These are phyloP conservation scores for Aspergillus alliaceus DNA, from an alignment of 2,329 filamentous ascomycete genomes.

Conservation along the genomic window DNA sequence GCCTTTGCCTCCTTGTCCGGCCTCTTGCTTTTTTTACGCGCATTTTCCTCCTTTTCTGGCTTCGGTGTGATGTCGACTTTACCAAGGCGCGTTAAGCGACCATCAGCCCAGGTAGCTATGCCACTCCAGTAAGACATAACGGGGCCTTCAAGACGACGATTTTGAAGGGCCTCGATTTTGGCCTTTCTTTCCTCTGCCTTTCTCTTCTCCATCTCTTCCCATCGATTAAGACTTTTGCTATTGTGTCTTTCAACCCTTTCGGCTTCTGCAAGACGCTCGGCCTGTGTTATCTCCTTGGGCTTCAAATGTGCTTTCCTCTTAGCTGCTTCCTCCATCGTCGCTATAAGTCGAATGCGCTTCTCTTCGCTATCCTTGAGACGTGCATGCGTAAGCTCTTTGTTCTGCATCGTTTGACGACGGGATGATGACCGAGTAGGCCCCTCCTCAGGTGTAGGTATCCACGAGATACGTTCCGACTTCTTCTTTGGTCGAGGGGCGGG, in stretches of 20 bases:
- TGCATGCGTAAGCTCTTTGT: slow-evolving; percentile 59
- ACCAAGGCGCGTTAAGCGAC: slow-evolving; percentile 70
- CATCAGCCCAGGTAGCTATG: slow-evolving; percentile 77
- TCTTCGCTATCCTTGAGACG: slow-evolving; percentile 51
- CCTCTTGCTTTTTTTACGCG: slow-evolving; percentile 34
- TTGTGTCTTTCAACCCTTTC: slow-evolving; percentile 82
- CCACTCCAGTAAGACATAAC: slow-evolving; percentile 94
- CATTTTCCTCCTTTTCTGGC: slow-evolving; percentile 51
- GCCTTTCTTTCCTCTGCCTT: slow-evolving; percentile 79
- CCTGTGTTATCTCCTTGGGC: slow-evolving; percentile 82
- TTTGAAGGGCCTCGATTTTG: slow-evolving; percentile 83
- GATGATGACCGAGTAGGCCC: slow-evolving; percentile 63
- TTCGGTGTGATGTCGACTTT: slow-evolving; percentile 53
- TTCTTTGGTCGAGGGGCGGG: slow-evolving; percentile 57
- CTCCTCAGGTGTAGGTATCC: slow-evolving; percentile 65
- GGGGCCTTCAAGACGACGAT: slow-evolving; percentile 81
- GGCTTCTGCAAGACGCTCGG: slow-evolving; percentile 78
- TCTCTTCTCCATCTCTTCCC: slow-evolving; percentile 90
- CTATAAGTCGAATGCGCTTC: slow-evolving; percentile 48
- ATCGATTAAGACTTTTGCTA: slow-evolving; percentile 84
- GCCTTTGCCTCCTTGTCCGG: slow-evolving; percentile 28
- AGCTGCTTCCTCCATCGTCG: slow-evolving; percentile 62
- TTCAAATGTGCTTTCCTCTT: slow-evolving; percentile 69
- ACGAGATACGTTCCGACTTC: slow-evolving; percentile 69
- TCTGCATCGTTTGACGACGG: slow-evolving; percentile 63